These are phyloP conservation scores for Saxophila tyrrhenica DNA, from an alignment of 495 filamentous ascomycete genomes.

Conservation along the genomic window DNA sequence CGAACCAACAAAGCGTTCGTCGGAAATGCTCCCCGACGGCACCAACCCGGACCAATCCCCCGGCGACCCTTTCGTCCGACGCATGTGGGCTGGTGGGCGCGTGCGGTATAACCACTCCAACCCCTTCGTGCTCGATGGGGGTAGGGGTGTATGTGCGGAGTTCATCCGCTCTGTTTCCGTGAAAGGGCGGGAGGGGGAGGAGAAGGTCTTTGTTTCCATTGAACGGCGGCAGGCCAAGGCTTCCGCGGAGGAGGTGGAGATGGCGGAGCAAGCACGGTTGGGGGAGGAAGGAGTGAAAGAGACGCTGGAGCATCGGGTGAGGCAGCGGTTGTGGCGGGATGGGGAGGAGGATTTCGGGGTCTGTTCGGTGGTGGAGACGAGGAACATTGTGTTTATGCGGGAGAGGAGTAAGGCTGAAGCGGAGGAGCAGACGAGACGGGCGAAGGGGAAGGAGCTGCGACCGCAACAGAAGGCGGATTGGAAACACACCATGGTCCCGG, in stretches of 20 bases:
- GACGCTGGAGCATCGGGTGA: slow-evolving; percentile 26
- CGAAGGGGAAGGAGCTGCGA: slow-evolving; percentile 11
- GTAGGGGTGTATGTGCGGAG: slow-evolving; percentile 50
- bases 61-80: slow-evolving; percentile 28
- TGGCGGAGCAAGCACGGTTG: slow-evolving; percentile 24
- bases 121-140: slow-evolving; percentile 36
- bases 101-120: slow-evolving; percentile 19
- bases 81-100: slow-evolving; percentile 36
- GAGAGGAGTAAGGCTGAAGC: slow-evolving; percentile 24
- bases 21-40: slow-evolving; percentile 29
- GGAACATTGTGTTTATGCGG: slow-evolving; percentile 53
- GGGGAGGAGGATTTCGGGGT: slow-evolving; percentile 31
- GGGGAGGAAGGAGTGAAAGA: slow-evolving; percentile 9
- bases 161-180: slow-evolving; percentile 47
- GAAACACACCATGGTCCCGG: slow-evolving; percentile 49
- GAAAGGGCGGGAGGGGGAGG: slow-evolving; percentile 43
- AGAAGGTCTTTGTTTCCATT: slow-evolving; percentile 51
- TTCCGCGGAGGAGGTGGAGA: slow-evolving; percentile 21
- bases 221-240: slow-evolving; percentile 37
- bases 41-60: slow-evolving; percentile 33
- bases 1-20: slow-evolving; percentile 22
- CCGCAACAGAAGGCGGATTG: slow-evolving; percentile 41
- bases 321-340: slow-evolving; percentile 36
- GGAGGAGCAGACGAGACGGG: slow-evolving; percentile 7
- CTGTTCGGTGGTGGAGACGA: slow-evolving; percentile 39